Base-by-base conservation (phyloP, 768 basidiomycete species). In the Lentinula lateritia region DNA sequence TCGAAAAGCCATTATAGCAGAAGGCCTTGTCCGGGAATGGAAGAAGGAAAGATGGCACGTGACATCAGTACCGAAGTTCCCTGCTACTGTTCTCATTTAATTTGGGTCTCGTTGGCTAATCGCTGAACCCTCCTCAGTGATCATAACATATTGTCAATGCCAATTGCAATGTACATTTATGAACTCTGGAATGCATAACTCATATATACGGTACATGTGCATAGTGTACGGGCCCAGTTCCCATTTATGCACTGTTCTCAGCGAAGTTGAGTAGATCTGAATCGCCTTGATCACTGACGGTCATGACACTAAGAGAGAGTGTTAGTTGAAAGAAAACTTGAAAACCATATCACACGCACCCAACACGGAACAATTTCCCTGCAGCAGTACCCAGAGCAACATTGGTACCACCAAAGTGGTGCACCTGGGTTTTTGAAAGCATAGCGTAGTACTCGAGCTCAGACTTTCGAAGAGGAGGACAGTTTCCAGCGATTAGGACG, bases 391-490 rank as follows among this genome's bases (percentile, higher is more conserved):
- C 97, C 66, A 99, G 90, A 63, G 96, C 92, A 68, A 98, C 94
- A 74, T 99, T 99, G 65, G 95, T 95, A 66, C 97, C 97, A 66
- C 87, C 83, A 76, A 97, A 99, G 81, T 98, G 95, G 80, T 98
- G 97, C 61, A 98, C 96, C 61, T 92, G 87, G 61, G 96, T 98
- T 84, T 99, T 99, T 68, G 95, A 97, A 74, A 99, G 84, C 95
- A 97, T 97, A 80, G 95, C 97, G 74, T 98, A 99, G 84, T 98
- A 99, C 83, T 99, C 97, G 62, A 99, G 84, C 83, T 99, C 97
- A 63, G 96, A 98, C 78, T 97, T 97, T 77, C 97, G 93, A 65
- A 99, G 87, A 65, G 97, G 97, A 62, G 97, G 97, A 81, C 95
- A 97, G 82, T 99, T 99, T 68, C 94, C 95, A 71, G 96, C 94